Conservation (phyloP, 345 rosid species). For the Theobroma cacao region DNA sequence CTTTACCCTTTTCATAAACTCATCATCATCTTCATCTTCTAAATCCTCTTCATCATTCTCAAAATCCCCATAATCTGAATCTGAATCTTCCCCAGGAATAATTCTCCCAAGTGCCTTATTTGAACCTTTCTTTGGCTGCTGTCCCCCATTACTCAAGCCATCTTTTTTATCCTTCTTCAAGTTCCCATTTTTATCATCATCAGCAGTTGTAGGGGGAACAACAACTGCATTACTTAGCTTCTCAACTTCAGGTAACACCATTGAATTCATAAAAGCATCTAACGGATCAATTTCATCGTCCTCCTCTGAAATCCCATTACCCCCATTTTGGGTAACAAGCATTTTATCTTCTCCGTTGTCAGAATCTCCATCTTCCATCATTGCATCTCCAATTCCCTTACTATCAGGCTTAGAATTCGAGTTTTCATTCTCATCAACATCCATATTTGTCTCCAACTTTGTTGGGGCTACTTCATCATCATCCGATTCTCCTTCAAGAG, state of each 20-base stretch:
- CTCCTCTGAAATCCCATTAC: constrained; percentile 30
- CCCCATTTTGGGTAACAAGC: constrained; percentile 32
- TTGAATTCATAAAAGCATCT: constrained; percentile 93
- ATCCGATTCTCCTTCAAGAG: constrained; percentile 93
- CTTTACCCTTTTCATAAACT: constrained; percentile 98
- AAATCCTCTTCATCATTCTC: constrained; percentile 59
- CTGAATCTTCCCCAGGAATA: constrained; percentile 94
- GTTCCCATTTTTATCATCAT: constrained; percentile 26
- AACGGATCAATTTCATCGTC: constrained; percentile 93
- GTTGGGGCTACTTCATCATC: constrained; percentile 65
- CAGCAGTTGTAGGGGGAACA: constrained; percentile 23
- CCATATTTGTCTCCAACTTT: constrained; percentile 51
- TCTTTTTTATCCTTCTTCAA: constrained; percentile 32
- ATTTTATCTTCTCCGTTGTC: constrained; percentile 32
- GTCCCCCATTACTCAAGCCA: constrained; percentile 39
- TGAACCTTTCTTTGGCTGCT: constrained; percentile 46
- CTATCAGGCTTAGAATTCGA: constrained; percentile 27
- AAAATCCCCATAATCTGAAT: constrained; percentile 66
- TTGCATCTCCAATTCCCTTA: constrained; percentile 46
- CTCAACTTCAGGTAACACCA: constrained; percentile 92
- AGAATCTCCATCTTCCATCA: constrained; percentile 38
- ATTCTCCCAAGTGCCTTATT: constrained; percentile 82
- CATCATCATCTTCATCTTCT: constrained; percentile 91
- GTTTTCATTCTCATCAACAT: constrained; percentile 45
- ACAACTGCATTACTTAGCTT: constrained; percentile 48